Conservation (phyloP, 1,139 yeast genomes). For the Blastobotrys proliferans region DNA sequence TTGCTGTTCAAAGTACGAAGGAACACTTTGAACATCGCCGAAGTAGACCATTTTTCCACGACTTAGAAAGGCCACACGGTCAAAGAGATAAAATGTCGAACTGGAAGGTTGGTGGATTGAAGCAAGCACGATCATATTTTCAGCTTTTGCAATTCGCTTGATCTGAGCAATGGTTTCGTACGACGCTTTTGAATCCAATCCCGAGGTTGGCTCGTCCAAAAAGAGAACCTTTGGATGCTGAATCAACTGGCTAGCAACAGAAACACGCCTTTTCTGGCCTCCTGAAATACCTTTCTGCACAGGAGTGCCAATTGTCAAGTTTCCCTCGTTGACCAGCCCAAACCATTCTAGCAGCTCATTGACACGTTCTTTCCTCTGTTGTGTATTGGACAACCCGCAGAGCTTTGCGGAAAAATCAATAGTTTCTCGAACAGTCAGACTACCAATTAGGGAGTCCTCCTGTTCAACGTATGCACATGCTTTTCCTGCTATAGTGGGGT, state of each 20-base stretch:
- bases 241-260: constrained; percentile 50
- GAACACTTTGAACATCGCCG: constrained; percentile 41
- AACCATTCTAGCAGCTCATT: constrained; percentile 51
- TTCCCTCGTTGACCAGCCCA: constrained; percentile 51
- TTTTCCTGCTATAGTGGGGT: constrained; percentile 37
- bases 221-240: constrained; percentile 48
- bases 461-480: constrained; percentile 57
- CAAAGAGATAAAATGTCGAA: constrained; percentile 35
- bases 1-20: constrained; percentile 33
- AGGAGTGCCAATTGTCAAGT: constrained; percentile 55
- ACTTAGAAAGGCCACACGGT: constrained; percentile 34
- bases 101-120: constrained; percentile 43
- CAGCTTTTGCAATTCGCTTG: constrained; percentile 52
- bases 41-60: constrained; percentile 41
- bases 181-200: constrained; percentile 25
- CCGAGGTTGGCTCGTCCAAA: constrained; percentile 39
- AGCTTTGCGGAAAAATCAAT: constrained; percentile 51
- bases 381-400: constrained; percentile 38
- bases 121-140: constrained; percentile 38
- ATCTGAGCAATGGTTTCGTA: constrained; percentile 55
- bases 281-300: constrained; percentile 48
- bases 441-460: constrained; percentile 52
- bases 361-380: constrained; percentile 47
- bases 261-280: constrained; percentile 52
- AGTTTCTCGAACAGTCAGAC: constrained; percentile 52